phyloP scores from a whole-genome alignment of 257 asterid species.

The Solanum tarapatanum region DNA sequence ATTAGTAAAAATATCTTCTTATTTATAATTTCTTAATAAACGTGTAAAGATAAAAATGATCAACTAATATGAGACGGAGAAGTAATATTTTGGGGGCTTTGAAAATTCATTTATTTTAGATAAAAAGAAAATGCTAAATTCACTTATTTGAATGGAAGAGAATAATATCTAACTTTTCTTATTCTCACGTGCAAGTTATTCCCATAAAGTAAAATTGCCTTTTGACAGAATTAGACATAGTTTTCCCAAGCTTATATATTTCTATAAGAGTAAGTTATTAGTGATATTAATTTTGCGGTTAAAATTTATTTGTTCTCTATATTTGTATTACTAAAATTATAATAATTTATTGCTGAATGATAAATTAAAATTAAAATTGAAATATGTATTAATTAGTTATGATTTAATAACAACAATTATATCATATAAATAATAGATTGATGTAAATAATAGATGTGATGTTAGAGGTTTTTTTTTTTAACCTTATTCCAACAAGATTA shows the following conservation, averaged over 20 bases:
- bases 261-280: too few relatives aligned
- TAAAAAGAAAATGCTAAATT: background rate
- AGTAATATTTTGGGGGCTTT: too few relatives aligned
- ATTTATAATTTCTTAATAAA: too few relatives aligned
- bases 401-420: too few relatives aligned
- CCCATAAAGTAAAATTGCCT: background rate
- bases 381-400: too few relatives aligned
- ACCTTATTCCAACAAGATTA: background rate
- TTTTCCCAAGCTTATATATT: background rate
- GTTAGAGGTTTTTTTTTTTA: background rate
- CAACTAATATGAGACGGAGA: too few relatives aligned
- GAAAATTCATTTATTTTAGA: background rate
- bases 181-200: background rate
- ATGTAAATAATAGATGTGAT: background rate
- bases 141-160: background rate
- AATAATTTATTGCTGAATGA: background rate
- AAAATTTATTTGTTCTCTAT: background rate
- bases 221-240: background rate
- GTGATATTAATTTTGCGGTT: too few relatives aligned
- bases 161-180: background rate
- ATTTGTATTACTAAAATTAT: background rate
- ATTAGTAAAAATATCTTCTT: too few relatives aligned
- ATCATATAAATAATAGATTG: background rate
- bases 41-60: too few relatives aligned
- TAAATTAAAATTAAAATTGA: too few relatives aligned